Percentiles rank a stretch among this genome's conserved stretches.
phyloP scores from a whole-genome alignment of 2,329 filamentous ascomycete genomes.

The Xylariaceae sp. region DNA sequence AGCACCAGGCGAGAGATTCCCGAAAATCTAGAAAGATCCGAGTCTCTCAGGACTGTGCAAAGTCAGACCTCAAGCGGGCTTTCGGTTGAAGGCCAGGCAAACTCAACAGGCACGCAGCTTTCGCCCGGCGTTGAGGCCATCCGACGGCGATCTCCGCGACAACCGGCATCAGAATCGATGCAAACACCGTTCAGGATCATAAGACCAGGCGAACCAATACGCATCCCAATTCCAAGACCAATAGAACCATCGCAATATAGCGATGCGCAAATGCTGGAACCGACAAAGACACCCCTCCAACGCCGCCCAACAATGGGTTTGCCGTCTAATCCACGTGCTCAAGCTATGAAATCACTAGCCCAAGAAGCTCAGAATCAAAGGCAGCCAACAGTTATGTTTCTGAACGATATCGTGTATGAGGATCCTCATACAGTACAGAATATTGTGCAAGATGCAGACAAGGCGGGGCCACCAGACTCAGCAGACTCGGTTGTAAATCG shows the following conservation, averaged over 20 bases:
- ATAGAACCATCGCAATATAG: constrained; percentile 29
- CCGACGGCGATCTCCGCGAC: constrained; percentile 49
- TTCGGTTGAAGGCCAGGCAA: constrained; percentile 34
- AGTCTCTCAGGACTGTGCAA: constrained; percentile 21
- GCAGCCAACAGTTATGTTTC: constrained; percentile 50
- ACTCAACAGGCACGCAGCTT: constrained; percentile 45
- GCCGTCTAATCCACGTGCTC: constrained; percentile 44
- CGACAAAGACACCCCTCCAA: constrained; percentile 39
- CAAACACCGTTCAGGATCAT: constrained; percentile 24
- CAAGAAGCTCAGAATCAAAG: constrained; percentile 29
- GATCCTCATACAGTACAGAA: constrained; percentile 46
- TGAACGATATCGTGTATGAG: constrained; percentile 54
- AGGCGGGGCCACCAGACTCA: constrained; percentile 24
- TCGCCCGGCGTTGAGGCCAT: constrained; percentile 49
- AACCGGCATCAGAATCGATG: constrained; percentile 22
- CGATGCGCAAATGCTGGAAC: constrained; percentile 26
- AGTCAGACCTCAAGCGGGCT: constrained; percentile 20
- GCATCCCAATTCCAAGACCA: constrained; percentile 33
- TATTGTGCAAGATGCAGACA: constrained; percentile 44
- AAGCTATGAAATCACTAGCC: constrained; percentile 29
- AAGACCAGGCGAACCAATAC: constrained; percentile 27
- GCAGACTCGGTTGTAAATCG: constrained; percentile 47
- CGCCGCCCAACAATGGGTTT: constrained; percentile 44
- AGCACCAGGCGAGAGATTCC: constrained; percentile 39
- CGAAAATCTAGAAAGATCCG: constrained; percentile 21